Evolutionary conservation across 768 basidiomycete genomes (phyloP), one percentile per base, ranked within the genome.

Genomic region (Suillus hirtellus): DNA sequence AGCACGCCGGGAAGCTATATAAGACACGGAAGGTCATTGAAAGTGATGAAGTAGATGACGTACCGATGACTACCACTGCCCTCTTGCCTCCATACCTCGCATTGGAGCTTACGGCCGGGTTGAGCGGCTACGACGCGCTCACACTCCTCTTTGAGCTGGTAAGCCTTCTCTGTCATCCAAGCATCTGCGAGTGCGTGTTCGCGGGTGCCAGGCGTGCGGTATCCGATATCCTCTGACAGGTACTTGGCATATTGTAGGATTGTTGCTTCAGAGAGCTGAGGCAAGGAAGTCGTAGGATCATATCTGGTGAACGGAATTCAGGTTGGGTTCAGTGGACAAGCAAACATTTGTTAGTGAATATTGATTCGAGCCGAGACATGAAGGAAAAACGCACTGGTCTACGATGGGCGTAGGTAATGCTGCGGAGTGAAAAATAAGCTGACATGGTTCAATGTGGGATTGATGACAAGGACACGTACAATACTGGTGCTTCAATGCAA

Each of bases 71-170:
- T 89, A 4, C 95, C 95, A 65, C 87, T 92, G 2, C 95, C 95
- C 68, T 89, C 82, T 75, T 97, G 96, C 62, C 89, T 80, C 91
- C 93, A 96, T 0, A 96, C 87, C 70, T 97, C 94, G 69, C 96
- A 95, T 71, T 96, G 82, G n/a, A 96, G 77, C 52, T 88, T 88
- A 54, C 88, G 78, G 4, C 68, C 77, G 0, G 65, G 70, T 63
- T 64, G 80, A 75, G 71, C 73, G 38, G 72, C 71, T 8, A 83
- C 81, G 35, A 85, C 74, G 55, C 76, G 75, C 52, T 89, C 86
- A 71, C 95, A 96, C 59, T 86, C 75, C 38, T 75, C 73, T 69
- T 87, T 79, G 43, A 96, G 73, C 50, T 79, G 79, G 60, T 87
- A 77, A 2, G 89, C 89, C 69, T 89, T 84, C 53, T 84, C 76